Evolutionary conservation across 2,329 filamentous ascomycete species (phyloP), one percentile per base, ranked within the genome.

Genomic region (Pseudocercospora ulei): DNA sequence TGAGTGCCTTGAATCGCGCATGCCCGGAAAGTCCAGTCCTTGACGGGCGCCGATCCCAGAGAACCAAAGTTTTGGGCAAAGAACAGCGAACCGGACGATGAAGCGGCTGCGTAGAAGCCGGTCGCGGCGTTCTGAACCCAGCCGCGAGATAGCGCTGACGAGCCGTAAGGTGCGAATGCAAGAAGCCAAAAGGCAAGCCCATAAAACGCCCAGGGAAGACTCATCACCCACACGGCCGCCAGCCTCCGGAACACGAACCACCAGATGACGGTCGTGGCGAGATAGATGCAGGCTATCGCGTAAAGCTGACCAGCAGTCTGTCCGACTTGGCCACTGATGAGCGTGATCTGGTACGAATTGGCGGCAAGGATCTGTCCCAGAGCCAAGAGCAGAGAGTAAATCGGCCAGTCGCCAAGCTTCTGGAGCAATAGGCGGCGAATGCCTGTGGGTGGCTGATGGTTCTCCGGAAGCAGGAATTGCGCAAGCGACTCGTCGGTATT

Each of bases 261-360:
- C 76, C 76, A 81, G 18, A 73, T 45, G 7, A 75, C 59, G 0
- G 75, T 77, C 3, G 71, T 68, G 16, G 64, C 61, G 3, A 76
- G 63, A 50, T 79, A 80, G 13, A 76, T 71, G 5, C 64, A 68
- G 0, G 74, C 74, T 22, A 78, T 71, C 33, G 68, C 65, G 57
- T 80, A 80, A 0, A 80, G 63, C 51, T 76, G 73, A 19, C 62
- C 57, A 3, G 75, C 71, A 1, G 69, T 68, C 54, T 79, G 67
- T 39, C 73, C 75, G 12, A 75, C 65, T 49, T 76, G 70, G 11
- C 76, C 77, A 0, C 74, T 76, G 12, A 81, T 65, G n/a, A 81
- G 65, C 0, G 75, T 78, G 52, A 80, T 74, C 53, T 80, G 77
- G 58, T 79, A 79, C 0, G 74, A 78, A 57, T 78, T 79, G 40